These are phyloP conservation scores for Saccharomycopsis phalli DNA, from an alignment of 1,139 yeast species.

Conservation along the genomic window DNA sequence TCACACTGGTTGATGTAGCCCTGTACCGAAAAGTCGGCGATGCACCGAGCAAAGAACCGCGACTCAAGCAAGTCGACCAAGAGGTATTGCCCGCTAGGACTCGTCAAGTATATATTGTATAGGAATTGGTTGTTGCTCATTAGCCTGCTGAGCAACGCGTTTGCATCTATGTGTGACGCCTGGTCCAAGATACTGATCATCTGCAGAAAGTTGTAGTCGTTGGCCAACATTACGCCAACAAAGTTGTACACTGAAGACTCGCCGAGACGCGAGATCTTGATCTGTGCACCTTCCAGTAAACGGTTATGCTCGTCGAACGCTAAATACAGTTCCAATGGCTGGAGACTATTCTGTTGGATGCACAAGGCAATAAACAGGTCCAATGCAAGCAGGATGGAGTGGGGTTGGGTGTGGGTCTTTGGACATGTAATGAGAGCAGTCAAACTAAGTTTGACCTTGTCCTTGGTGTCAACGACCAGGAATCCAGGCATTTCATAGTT, in stretches of 20 bases:
- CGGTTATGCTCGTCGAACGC: constrained; percentile 7
- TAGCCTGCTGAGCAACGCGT: constrained; percentile 2
- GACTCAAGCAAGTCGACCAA: constrained; percentile 5
- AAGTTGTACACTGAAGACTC: constrained; percentile 4
- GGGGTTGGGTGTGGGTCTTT: not conserved
- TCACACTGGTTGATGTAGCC: constrained; percentile 12
- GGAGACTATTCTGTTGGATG: constrained; percentile 4
- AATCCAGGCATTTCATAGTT: too few species aligned
- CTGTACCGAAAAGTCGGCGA: constrained; percentile 12
- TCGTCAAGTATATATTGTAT: not conserved
- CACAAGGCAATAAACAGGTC: constrained; percentile 2
- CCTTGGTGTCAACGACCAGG: not conserved
- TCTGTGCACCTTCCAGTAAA: not conserved
- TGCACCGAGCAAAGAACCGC: constrained; percentile 10
- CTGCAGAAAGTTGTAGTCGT: constrained; percentile 1
- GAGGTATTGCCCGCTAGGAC: not conserved
- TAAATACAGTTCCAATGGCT: constrained; percentile 5
- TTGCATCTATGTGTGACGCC: not conserved
- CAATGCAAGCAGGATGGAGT: constrained; percentile 7
- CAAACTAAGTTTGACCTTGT: constrained; percentile 1
- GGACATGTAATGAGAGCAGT: constrained; percentile 2
- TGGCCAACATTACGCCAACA: constrained; percentile 3
- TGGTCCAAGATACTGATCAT: constrained; percentile 7
- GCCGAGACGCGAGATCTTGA: constrained; percentile 3
- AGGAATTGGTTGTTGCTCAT: constrained; percentile 5